These are phyloP conservation scores for Candida pseudoglaebosa DNA, from an alignment of 805 yeast species.

Conservation along the genomic window DNA sequence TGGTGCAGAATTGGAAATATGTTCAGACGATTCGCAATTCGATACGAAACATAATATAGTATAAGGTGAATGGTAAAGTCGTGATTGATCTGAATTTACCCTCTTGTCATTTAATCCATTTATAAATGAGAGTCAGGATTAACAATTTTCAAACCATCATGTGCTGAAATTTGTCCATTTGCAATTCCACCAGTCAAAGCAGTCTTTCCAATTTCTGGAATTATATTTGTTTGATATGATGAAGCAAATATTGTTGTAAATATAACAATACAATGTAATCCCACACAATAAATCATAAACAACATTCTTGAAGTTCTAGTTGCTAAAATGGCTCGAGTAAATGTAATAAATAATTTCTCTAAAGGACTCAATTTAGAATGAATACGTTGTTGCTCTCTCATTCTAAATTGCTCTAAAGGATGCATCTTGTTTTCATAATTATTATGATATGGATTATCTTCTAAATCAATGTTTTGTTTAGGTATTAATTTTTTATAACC, in stretches of 20 bases:
- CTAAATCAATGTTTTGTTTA: conserved; percentile 43
- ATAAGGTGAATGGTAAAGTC: too few species aligned
- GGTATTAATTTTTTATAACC: conserved; percentile 24
- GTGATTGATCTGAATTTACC: too few species aligned
- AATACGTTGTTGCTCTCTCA: conserved; percentile 71
- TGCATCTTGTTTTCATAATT: conserved; percentile 75
- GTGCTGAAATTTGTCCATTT: conserved; percentile 11
- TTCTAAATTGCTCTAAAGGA: conserved; percentile 79
- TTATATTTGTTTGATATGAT: conserved; percentile 40
- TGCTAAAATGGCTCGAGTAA: conserved; percentile 72
- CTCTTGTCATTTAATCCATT: too few species aligned
- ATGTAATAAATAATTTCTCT: conserved; percentile 71
- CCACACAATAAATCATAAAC: conserved; percentile 69
- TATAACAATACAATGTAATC: conserved; percentile 72
- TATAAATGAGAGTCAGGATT: background rate
- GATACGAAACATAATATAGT: too few species aligned
- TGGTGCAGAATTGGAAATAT: too few species aligned
- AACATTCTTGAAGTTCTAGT: conserved; percentile 68
- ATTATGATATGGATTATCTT: conserved; percentile 52
- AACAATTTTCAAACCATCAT: conserved; percentile 7
- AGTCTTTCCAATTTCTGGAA: conserved; percentile 44
- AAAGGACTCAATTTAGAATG: conserved; percentile 67
- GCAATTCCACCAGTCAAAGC: conserved; percentile 40
- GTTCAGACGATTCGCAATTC: too few species aligned
- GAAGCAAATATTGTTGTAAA: conserved; percentile 54